A percentile compares a stretch with the other conserved stretches of the same genome.
Conservation (phyloP, 2,329 filamentous ascomycete species). For the Thermothelomyces thermophilus region DNA sequence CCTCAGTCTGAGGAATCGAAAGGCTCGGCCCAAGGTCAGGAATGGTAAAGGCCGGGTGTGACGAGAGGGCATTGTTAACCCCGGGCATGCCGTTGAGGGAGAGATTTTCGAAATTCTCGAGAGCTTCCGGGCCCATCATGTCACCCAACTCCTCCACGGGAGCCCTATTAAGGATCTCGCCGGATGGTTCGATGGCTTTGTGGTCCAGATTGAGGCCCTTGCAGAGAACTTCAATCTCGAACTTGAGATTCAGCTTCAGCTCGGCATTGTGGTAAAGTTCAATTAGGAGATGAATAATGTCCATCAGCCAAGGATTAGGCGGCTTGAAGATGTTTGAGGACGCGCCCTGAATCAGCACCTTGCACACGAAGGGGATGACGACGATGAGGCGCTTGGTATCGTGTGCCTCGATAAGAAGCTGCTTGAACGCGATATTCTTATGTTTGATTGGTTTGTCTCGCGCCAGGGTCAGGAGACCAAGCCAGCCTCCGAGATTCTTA, state of each 20-base stretch:
- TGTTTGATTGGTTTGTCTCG: slow-evolving; percentile 94
- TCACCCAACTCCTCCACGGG: slow-evolving; percentile 56
- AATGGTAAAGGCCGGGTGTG: slow-evolving; percentile 69
- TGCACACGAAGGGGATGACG: slow-evolving; percentile 96
- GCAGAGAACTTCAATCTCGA: slow-evolving; percentile 96
- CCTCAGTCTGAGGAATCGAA: slow-evolving; percentile 71
- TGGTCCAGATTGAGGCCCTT: slow-evolving; percentile 88
- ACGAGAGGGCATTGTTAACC: slow-evolving; percentile 66
- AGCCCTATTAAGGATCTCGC: slow-evolving; percentile 73
- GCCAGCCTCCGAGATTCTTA: slow-evolving; percentile 90
- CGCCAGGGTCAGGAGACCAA: slow-evolving; percentile 86
- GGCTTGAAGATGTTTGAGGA: slow-evolving; percentile 85
- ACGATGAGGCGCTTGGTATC: slow-evolving; percentile 87
- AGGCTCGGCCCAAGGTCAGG: slow-evolving; percentile 78
- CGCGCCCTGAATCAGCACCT: slow-evolving; percentile 79
- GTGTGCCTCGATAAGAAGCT: slow-evolving; percentile 86
- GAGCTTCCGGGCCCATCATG: slow-evolving; percentile 55
- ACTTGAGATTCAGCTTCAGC: slow-evolving; percentile 93
- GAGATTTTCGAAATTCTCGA: slow-evolving; percentile 79
- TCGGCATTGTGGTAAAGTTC: slow-evolving; percentile 92
- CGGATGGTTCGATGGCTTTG: slow-evolving; percentile 81
- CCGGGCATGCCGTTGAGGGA: slow-evolving; percentile 67
- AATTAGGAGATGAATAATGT: slow-evolving; percentile 83
- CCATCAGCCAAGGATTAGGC: slow-evolving; percentile 97
- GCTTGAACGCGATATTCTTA: slow-evolving; percentile 94